Conservation (phyloP, 2,329 filamentous ascomycete species). For the Coniochaeta sp. region DNA sequence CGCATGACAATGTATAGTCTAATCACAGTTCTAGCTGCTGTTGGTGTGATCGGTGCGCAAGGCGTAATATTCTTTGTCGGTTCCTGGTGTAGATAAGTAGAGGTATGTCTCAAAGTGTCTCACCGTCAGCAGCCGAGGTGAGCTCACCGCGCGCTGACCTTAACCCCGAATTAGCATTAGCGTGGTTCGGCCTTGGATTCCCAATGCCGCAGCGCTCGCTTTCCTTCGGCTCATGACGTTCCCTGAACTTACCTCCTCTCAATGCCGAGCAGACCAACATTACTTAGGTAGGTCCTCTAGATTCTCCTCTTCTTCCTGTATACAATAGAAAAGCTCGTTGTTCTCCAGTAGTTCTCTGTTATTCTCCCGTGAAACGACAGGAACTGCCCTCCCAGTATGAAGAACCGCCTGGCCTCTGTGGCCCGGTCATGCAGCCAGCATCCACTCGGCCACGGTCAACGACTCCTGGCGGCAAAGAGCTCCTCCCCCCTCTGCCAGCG, state of each 20-base stretch:
- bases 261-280: not conserved
- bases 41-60: no score
- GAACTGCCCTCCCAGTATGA: not conserved
- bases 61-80: no score
- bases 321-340: not conserved
- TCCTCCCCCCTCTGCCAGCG: conserved; percentile 12
- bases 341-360: not conserved
- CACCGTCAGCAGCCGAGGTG: not conserved
- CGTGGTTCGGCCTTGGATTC: not conserved
- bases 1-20: not conserved
- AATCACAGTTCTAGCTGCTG: no score
- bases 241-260: not conserved
- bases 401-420: not conserved
- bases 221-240: conserved; percentile 4
- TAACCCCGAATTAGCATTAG: conserved; percentile 6
- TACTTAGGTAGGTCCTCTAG: not conserved
- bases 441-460: not conserved
- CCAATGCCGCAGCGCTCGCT: conserved; percentile 1
- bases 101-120: no score
- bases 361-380: not conserved
- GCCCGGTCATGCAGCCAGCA: not conserved
- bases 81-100: no score
- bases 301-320: no score
- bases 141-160: not conserved
- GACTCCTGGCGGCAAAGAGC: conserved; percentile 4